Evolutionary conservation across 176 grass and related monocot species (phyloP).

Genomic region (Zoysia pacifica): DNA sequence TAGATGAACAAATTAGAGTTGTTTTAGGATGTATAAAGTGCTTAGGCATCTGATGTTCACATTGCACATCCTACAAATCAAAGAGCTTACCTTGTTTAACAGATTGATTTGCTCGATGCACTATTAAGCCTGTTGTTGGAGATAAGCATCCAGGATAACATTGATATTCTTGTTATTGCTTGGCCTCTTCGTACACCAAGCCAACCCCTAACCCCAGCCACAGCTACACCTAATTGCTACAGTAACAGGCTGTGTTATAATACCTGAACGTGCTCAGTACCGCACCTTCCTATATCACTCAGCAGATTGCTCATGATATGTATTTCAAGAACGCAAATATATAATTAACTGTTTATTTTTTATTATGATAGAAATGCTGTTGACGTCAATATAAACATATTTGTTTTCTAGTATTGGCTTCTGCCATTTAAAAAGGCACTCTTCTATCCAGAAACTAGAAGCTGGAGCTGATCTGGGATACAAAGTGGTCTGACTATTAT

Average conservation of each 20-base stretch:
- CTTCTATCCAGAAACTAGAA: background rate
- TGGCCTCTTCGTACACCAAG: too few relatives aligned
- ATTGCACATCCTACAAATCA: background rate
- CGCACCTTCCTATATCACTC: too few relatives aligned
- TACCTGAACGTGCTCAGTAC: too few relatives aligned
- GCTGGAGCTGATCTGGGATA: background rate
- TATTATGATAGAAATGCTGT: background rate
- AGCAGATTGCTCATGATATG: background rate
- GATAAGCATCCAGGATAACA: background rate
- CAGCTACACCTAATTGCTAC: too few relatives aligned
- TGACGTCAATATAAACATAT: background rate
- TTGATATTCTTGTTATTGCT: background rate
- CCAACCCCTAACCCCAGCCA: too few relatives aligned
- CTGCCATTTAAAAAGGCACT: background rate
- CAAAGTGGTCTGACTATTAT: background rate
- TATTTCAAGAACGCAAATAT: background rate
- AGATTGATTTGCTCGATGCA: background rate
- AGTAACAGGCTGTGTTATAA: background rate
- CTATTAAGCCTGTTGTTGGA: too few relatives aligned
- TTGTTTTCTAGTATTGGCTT: background rate
- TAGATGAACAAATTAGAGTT: background rate
- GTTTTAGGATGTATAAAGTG: background rate
- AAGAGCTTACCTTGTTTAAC: background rate
- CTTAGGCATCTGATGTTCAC: background rate
- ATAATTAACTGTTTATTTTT: background rate